Conservation (phyloP, 176 grass and related monocot genomes). For the Aegilops sharonensis region DNA sequence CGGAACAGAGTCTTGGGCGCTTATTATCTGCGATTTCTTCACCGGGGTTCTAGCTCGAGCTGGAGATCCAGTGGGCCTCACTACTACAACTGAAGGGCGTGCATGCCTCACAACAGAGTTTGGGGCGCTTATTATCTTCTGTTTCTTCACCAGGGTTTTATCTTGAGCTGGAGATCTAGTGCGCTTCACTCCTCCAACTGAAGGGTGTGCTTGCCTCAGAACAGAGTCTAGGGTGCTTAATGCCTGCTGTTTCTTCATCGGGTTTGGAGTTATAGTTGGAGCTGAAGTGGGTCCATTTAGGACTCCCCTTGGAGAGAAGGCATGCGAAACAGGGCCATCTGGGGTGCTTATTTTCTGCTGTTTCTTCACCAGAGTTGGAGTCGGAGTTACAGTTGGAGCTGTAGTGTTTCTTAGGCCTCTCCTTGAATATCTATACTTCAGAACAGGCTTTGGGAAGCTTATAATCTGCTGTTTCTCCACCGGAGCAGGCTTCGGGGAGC, state of each 20-base stretch:
- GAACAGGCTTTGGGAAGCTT: background rate
- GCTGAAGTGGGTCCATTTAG: slow-evolving; percentile 4
- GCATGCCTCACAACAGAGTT: slow-evolving; percentile 25
- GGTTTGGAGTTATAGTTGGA: background rate
- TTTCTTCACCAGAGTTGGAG: background rate
- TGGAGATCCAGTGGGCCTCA: background rate
- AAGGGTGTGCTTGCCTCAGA: background rate
- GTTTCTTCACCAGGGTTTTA: background rate
- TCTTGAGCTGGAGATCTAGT: background rate
- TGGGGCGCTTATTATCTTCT: slow-evolving; percentile 13
- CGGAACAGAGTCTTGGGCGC: slow-evolving; percentile 24
- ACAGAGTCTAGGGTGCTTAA: slow-evolving; percentile 33
- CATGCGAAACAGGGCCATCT: background rate
- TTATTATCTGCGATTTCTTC: slow-evolving; percentile 24
- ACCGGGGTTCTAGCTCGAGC: background rate
- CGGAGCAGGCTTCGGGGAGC: background rate
- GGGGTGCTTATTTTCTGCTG: background rate
- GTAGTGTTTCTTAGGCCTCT: background rate
- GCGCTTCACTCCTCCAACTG: background rate
- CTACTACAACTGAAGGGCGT: background rate
- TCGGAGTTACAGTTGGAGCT: background rate
- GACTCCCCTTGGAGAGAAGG: background rate
- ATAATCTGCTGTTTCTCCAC: background rate
- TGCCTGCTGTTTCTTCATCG: slow-evolving; percentile 16
- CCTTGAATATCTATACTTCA: slow-evolving; percentile 11